Base-by-base conservation (phyloP, 1,284 basidiomycete genomes). In the Leccinum angustisporum region DNA sequence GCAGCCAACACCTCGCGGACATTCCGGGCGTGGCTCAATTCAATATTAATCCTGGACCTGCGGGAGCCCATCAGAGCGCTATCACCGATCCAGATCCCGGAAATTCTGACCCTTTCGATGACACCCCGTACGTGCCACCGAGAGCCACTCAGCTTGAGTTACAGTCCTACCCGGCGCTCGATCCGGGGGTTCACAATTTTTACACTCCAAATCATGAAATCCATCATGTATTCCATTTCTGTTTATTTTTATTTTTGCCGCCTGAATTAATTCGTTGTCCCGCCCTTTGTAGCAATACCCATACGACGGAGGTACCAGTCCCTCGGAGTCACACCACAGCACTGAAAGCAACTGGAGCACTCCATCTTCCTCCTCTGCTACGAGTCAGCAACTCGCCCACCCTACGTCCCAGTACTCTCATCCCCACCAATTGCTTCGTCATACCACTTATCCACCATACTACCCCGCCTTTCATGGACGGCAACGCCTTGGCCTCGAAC, bases 111-210 rank as follows among this genome's bases (percentile, higher is more conserved):
- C 43, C 62, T 16, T 71, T 70, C 50, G 65, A 71, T 57, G 73
- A 73, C 9, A 9, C 73, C 1, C 74, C 72, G 0, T 73, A 76
- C 54, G 63, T 73, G 51, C 72, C 72, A 50, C 73, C 71, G n/a
- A 69, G 74, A 38, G 4, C 50, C 21, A 25, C 53, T 4, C 71
- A 70, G 57, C 56, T 70, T 54, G 63, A 68, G 64, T 61, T 60
- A 16, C 64, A 63, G 7, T 0, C 33, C 25, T 69, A 66, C 54
- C 54, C 65, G 59, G 61, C 62, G 54, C 60, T 59, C 25, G 57
- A 69, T 57, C 65, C 69, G 56, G 63, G 64, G n/a, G 9, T 38
- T 25, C 14, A 14, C 31, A 58, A 58, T 56, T 51, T 61, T 38
- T 65, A 67, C 60, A 56, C 65, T 40, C 52, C 57, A 43, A 57